Percentiles rank a stretch among this genome's conserved stretches.
Evolutionary conservation across 305 asterid genomes (phyloP).

Genomic region (Fraxinus floribunda): DNA sequence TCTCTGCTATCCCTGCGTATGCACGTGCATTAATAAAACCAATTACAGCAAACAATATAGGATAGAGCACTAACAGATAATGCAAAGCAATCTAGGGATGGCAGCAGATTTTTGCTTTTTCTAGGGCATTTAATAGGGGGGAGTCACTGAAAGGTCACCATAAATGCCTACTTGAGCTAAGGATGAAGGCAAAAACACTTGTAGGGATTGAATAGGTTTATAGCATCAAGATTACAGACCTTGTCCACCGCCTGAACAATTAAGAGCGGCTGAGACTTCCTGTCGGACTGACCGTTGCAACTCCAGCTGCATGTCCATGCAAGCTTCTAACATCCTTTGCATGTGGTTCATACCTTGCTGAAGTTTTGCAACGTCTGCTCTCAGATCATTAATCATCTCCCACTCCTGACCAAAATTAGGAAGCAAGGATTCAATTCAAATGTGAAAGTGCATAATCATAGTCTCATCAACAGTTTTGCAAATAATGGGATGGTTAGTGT

Average conservation of each 20-base stretch:
- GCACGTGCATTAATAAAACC: background rate
- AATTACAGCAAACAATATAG: background rate
- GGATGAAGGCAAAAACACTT: background rate
- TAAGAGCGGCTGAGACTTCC: slow-evolving; percentile 94
- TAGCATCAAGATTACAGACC: slow-evolving; percentile 33
- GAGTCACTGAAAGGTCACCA: background rate
- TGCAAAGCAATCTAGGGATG: background rate
- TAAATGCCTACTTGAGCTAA: background rate
- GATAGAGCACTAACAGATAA: background rate
- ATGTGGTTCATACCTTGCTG: slow-evolving; percentile 94
- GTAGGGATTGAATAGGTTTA: background rate
- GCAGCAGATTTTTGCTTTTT: slow-evolving; percentile 3
- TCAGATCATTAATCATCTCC: slow-evolving; percentile 80
- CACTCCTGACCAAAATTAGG: slow-evolving; percentile 58
- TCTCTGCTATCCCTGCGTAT: slow-evolving; percentile 57
- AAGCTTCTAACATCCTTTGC: slow-evolving; percentile 92
- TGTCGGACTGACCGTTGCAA: slow-evolving; percentile 89
- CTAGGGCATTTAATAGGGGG: background rate
- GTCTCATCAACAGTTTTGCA: slow-evolving; percentile 2
- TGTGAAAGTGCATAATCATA: slow-evolving; percentile 5
- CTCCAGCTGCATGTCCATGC: slow-evolving; percentile 97
- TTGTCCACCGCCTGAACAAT: slow-evolving; percentile 69
- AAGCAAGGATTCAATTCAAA: slow-evolving; percentile 28
- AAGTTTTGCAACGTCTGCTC: slow-evolving; percentile 76
- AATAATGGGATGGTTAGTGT: background rate